Percentiles rank a stretch among this genome's conserved stretches.
Evolutionary conservation across 345 rosid species (phyloP).

Genomic region (Populus davidiana): DNA sequence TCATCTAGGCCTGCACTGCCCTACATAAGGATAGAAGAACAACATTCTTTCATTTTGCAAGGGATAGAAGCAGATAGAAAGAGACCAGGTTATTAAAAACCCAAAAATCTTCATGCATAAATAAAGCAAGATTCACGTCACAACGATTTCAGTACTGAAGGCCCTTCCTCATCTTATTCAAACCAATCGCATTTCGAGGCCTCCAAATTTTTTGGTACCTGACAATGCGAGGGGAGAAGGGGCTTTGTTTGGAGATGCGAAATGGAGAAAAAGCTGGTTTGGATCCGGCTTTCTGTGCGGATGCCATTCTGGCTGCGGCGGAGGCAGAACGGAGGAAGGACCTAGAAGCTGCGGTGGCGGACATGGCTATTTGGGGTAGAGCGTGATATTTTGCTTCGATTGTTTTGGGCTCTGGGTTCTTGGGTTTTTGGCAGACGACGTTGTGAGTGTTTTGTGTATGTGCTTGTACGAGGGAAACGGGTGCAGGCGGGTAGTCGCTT

Average conservation of each 20-base stretch:
- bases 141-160: neutral
- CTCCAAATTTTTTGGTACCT: slow-evolving; percentile 40
- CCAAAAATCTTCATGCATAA: slow-evolving; percentile 12
- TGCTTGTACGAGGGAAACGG: neutral
- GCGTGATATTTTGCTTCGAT: neutral
- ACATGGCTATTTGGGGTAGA: slow-evolving; percentile 37
- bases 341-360: slow-evolving; percentile 57
- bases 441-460: neutral
- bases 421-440: slow-evolving; percentile 3
- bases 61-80: slow-evolving; percentile 25
- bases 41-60: slow-evolving; percentile 34
- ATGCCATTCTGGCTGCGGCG: slow-evolving; percentile 28
- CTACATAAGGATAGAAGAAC: slow-evolving; percentile 63
- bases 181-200: slow-evolving; percentile 7
- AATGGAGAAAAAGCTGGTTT: slow-evolving; percentile 42
- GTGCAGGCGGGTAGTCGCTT: neutral
- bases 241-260: slow-evolving; percentile 41
- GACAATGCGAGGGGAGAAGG: slow-evolving; percentile 52
- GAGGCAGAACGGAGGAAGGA: slow-evolving; percentile 52
- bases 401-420: neutral
- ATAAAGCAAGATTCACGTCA: slow-evolving; percentile 6
- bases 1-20: slow-evolving; percentile 88
- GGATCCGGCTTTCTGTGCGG: slow-evolving; percentile 32
- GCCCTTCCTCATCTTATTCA: neutral
- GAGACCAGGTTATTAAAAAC: neutral